Evolutionary conservation across 2,329 filamentous ascomycete genomes (phyloP), one percentile per base, ranked within the genome.

Genomic region (Aaosphaeria arxii): DNA sequence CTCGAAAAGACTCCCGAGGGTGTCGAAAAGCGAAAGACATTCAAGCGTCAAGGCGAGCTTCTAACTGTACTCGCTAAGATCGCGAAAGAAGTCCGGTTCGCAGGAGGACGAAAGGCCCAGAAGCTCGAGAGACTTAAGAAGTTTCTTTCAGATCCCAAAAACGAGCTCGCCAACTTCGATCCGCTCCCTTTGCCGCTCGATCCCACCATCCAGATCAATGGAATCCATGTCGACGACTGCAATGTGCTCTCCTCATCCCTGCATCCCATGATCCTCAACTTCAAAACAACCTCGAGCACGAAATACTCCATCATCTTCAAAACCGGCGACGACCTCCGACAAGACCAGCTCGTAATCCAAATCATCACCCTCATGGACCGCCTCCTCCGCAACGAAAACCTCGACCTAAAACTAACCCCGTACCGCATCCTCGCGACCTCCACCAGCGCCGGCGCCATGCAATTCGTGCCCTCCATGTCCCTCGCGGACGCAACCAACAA

Each of bases 361-460:
- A 97, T 97, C 63, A 96, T 99, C 67, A 95, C 90, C 0, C 80
- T 99, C 11, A 99, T 99, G 94, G 94, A 99, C 62, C 89, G 92
- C 49, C 82, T 99, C 1, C 80, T 99, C 4, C 89, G 89, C 50
- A 96, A 97, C 64, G 94, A 99, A 66, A 97, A 99, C 52, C 78
- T 99, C 7, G 94, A 99, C 64, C 80, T 99, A 40, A 96, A 95
- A 65, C 79, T 99, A 1, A 92, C 92, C 0, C 94, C 94, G 0
- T 99, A 99, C 75, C 92, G 92, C 60, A 96, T 97, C 54, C 82
- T 99, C 6, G 94, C 94, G 1, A 99, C 94, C 3, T 91, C 89
- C 53, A 88, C 90, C 7, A 87, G 83, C 1, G 91, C 91, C 2
- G 94, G 94, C 6, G 89, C 92, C 5, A 91, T 94, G 13, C 94